Conservation (phyloP, 1,284 basidiomycete species). For the Malassezia yamatoensis region DNA sequence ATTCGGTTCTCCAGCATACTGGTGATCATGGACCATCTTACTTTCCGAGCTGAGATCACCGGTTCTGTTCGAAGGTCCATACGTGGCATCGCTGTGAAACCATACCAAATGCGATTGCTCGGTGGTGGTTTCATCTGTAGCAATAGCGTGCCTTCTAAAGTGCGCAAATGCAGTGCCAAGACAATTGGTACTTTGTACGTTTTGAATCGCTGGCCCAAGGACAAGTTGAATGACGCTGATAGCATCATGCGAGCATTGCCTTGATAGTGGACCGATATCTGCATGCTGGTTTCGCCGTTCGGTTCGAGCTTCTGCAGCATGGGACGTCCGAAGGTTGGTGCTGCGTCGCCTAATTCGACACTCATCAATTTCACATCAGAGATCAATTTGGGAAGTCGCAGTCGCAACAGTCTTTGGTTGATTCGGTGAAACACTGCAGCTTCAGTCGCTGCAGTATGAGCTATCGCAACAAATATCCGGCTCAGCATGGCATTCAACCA, state of each 20-base stretch:
- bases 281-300: constrained; percentile 80
- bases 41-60: constrained; percentile 77
- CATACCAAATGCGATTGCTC: constrained; percentile 91
- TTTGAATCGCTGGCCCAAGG: constrained; percentile 62
- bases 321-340: constrained; percentile 62
- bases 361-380: constrained; percentile 75
- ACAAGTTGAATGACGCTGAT: constrained; percentile 75
- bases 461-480: constrained; percentile 81
- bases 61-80: constrained; percentile 84
- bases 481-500: constrained; percentile 93
- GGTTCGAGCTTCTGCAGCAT: constrained; percentile 92
- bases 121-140: constrained; percentile 90
- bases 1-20: constrained; percentile 78
- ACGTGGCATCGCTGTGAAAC: constrained; percentile 81
- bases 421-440: constrained; percentile 72
- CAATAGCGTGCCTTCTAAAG: constrained; percentile 79
- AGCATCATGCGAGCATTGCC: constrained; percentile 81
- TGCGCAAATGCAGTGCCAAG: constrained; percentile 69
- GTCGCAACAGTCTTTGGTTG: constrained; percentile 84
- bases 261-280: constrained; percentile 70
- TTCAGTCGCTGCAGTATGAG: constrained; percentile 70
- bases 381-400: constrained; percentile 76
- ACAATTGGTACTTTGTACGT: constrained; percentile 79
- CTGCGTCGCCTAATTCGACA: constrained; percentile 73
- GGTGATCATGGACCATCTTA: constrained; percentile 83